Percentiles rank a stretch among this genome's conserved stretches.
These are phyloP conservation scores for Saccharum spontaneum DNA, from an alignment of 176 grass and related monocot species.

Conservation along the genomic window DNA sequence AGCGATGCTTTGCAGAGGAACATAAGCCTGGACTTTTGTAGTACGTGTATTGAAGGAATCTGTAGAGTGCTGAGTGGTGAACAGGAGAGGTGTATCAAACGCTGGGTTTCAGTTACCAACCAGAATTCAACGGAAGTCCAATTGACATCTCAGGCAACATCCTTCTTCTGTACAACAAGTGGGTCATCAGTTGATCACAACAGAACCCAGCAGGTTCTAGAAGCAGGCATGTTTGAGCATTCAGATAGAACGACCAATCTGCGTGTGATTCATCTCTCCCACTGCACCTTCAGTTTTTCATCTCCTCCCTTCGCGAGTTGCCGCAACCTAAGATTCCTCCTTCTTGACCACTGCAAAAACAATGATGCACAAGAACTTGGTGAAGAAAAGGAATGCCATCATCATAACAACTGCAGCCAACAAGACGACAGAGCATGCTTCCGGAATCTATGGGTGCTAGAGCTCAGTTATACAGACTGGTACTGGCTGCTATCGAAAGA, in stretches of 20 bases:
- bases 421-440: too few relatives aligned
- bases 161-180: not conserved
- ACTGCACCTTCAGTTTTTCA: too few relatives aligned
- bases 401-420: too few relatives aligned
- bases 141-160: not conserved
- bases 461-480: not conserved
- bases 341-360: too few relatives aligned
- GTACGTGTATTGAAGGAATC: rapidly evolving
- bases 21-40: not conserved
- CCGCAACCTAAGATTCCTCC: too few relatives aligned
- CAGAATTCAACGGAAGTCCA: rapidly evolving
- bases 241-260: not conserved
- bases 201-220: too few relatives aligned
- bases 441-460: not conserved
- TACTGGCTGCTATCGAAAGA: not conserved
- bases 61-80: rapidly evolving
- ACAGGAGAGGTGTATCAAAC: not conserved
- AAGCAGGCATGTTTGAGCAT: not conserved
- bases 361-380: too few relatives aligned
- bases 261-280: too few relatives aligned
- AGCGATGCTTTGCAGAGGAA: not conserved
- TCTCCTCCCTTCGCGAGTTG: too few relatives aligned
- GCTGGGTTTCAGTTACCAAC: not conserved
- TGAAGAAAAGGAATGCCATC: too few relatives aligned
- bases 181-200: not conserved